phyloP scores from a whole-genome alignment of 768 basidiomycete species.

The Lentinula lateritia region DNA sequence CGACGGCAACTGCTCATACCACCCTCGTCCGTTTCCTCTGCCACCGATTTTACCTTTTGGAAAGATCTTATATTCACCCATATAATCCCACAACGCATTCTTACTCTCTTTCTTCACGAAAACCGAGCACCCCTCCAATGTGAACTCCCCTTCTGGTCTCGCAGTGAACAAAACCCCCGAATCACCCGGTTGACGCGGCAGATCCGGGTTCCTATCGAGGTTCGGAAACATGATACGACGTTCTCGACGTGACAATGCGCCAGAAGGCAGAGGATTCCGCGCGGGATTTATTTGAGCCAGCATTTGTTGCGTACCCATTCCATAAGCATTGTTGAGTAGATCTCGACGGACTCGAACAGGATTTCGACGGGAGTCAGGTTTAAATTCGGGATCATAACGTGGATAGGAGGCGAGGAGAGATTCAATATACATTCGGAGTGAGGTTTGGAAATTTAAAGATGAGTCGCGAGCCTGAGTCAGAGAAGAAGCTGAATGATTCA shows the following conservation, averaged over 20 bases:
- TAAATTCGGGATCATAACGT: too few species aligned
- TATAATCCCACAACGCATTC: not conserved
- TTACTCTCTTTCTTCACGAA: not conserved
- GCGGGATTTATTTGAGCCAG: not conserved
- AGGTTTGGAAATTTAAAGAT: too few species aligned
- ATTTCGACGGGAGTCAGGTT: too few species aligned
- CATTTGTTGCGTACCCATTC: not conserved
- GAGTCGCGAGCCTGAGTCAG: too few species aligned
- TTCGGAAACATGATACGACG: not conserved
- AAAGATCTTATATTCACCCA: not conserved
- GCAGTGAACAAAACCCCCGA: not conserved
- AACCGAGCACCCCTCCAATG: not conserved
- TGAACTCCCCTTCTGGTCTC: not conserved
- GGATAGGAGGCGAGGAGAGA: too few species aligned
- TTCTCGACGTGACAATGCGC: not conserved
- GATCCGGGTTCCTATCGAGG: not conserved
- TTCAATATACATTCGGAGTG: too few species aligned
- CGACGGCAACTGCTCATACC: not conserved
- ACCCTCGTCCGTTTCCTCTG: not conserved
- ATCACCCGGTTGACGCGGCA: not conserved
- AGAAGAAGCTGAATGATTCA: too few species aligned
- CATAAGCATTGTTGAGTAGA: not conserved
- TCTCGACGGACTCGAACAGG: not conserved
- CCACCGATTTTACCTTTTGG: not conserved
- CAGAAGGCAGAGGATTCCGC: not conserved